phyloP scores from a whole-genome alignment of 1,284 basidiomycete species.

The Ceratobasidium theobromae region DNA sequence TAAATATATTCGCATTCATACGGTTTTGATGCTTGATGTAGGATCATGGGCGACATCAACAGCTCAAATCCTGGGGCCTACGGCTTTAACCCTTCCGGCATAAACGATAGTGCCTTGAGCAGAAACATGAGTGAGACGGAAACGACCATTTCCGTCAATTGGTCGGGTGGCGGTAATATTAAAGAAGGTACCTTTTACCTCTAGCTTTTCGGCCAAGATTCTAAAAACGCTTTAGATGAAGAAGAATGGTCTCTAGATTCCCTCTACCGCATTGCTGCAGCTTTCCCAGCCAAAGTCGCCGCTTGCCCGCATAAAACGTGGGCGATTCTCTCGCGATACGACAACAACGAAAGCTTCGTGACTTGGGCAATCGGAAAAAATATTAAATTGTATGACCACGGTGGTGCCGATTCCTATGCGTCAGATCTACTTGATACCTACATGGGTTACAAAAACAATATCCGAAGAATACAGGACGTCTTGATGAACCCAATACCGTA shows the following conservation, averaged over 20 bases:
- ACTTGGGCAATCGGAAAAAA: neutral
- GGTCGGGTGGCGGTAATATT: constrained; percentile 1
- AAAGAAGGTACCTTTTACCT: neutral
- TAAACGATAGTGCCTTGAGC: neutral
- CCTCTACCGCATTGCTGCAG: neutral
- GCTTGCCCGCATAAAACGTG: neutral
- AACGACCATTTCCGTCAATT: neutral
- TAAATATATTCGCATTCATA: neutral
- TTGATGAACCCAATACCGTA: neutral
- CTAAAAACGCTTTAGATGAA: neutral
- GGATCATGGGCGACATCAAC: neutral
- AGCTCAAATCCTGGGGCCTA: neutral
- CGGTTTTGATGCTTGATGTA: neutral
- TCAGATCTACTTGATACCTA: constrained; percentile 1
- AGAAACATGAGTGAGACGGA: neutral
- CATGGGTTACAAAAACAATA: neutral
- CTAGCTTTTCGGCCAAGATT: neutral
- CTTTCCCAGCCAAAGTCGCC: neutral
- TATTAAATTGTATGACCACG: neutral
- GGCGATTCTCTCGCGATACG: neutral
- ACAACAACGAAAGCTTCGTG: neutral
- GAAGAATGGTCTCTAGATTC: constrained; percentile 11
- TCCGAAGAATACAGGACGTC: neutral
- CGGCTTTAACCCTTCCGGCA: neutral
- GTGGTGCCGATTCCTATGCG: neutral